phyloP scores from a whole-genome alignment of 2,329 filamentous ascomycete species.

The Colletotrichum ledebouriae region DNA sequence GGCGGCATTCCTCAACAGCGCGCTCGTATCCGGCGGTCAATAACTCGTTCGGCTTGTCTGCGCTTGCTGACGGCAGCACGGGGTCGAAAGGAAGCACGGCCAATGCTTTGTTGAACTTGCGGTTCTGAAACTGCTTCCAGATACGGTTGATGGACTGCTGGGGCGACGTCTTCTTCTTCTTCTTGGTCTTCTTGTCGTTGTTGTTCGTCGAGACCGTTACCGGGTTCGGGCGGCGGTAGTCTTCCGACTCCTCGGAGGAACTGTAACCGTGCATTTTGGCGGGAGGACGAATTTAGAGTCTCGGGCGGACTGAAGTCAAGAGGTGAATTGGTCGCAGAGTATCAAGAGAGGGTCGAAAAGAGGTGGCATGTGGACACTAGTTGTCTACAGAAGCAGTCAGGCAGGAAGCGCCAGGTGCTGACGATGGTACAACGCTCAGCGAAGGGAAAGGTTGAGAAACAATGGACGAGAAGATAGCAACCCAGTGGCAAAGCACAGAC shows the following conservation, averaged over 20 bases:
- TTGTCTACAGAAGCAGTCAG: constrained; percentile 21
- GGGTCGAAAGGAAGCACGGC: constrained; percentile 75
- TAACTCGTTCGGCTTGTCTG: constrained; percentile 70
- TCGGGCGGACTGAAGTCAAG: not conserved
- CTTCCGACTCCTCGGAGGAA: constrained; percentile 64
- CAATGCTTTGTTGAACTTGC: constrained; percentile 74
- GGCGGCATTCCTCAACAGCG: constrained; percentile 73
- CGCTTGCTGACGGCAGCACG: constrained; percentile 63
- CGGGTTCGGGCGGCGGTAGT: constrained; percentile 55
- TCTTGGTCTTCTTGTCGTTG: constrained; percentile 65
- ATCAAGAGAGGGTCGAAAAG: not conserved
- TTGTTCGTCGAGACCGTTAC: constrained; percentile 52
- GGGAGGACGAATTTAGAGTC: not conserved
- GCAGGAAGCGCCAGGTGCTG: not conserved
- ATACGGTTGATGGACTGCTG: constrained; percentile 77
- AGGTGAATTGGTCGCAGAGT: constrained; percentile 12
- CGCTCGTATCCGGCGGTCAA: constrained; percentile 72
- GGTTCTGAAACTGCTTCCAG: constrained; percentile 72
- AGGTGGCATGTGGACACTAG: not conserved
- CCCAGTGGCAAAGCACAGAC: constrained; percentile 18
- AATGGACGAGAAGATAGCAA: not conserved
- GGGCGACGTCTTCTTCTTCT: constrained; percentile 71
- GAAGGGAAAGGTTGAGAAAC: constrained; percentile 3
- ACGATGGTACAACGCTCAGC: constrained; percentile 23
- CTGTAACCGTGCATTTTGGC: constrained; percentile 60